Evolutionary conservation across 805 yeast genomes (phyloP).

Genomic region (Starmerella bacillaris): DNA sequence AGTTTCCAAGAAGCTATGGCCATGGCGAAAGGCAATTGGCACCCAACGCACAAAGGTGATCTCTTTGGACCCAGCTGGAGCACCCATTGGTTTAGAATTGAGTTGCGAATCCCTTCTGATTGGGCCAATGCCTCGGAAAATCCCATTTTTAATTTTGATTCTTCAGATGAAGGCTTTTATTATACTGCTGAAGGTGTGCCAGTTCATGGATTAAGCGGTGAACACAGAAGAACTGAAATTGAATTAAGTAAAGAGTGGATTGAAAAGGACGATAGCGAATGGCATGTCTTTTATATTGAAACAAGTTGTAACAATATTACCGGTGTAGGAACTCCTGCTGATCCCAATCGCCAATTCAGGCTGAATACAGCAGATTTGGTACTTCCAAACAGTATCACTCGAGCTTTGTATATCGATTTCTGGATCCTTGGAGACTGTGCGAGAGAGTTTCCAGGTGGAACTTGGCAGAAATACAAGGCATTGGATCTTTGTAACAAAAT

Average conservation of each 20-base stretch:
- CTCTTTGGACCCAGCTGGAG: slow-evolving; percentile 92
- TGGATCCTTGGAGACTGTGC: slow-evolving; percentile 86
- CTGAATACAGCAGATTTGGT: slow-evolving; percentile 58
- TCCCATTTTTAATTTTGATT: slow-evolving; percentile 66
- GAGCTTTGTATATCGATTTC: slow-evolving; percentile 61
- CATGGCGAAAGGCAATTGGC: slow-evolving; percentile 28
- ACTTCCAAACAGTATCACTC: slow-evolving; percentile 63
- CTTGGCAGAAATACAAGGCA: slow-evolving; percentile 74
- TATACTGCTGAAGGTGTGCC: slow-evolving; percentile 52
- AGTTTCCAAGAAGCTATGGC: slow-evolving; percentile 40
- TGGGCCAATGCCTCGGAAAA: slow-evolving; percentile 38
- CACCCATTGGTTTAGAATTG: slow-evolving; percentile 78
- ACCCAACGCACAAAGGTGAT: slow-evolving; percentile 37
- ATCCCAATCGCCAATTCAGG: slow-evolving; percentile 52
- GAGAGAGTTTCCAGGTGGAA: slow-evolving; percentile 54
- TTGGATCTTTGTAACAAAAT: slow-evolving; percentile 62
- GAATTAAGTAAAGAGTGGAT: slow-evolving; percentile 38
- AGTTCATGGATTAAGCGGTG: slow-evolving; percentile 71
- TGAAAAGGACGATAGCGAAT: slow-evolving; percentile 27
- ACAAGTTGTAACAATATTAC: slow-evolving; percentile 91
- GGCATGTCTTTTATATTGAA: slow-evolving; percentile 62
- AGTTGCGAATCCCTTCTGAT: slow-evolving; percentile 41
- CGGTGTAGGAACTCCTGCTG: slow-evolving; percentile 59
- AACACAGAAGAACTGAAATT: slow-evolving; percentile 54
- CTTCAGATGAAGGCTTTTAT: slow-evolving; percentile 68